Percentiles rank a stretch among this genome's conserved stretches.
These are phyloP conservation scores for Inga leiocalycina DNA, from an alignment of 306 rosid species.

Conservation along the genomic window DNA sequence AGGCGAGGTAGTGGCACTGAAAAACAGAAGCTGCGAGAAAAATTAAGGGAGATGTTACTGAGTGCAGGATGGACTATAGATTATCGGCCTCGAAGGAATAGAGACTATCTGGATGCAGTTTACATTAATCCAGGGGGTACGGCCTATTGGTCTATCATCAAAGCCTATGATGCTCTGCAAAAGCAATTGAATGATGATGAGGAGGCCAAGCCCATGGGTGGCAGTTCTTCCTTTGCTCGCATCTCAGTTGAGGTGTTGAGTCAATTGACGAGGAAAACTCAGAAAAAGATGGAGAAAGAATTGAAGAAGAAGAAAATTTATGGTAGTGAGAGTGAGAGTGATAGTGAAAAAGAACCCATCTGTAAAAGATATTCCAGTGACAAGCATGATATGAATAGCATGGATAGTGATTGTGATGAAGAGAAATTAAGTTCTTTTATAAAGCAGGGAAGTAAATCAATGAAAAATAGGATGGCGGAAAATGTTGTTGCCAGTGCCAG, in stretches of 20 bases:
- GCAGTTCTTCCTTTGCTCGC: conserved; percentile 55
- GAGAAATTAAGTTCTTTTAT: conserved; percentile 79
- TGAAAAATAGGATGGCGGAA: conserved; percentile 59
- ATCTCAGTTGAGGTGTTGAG: conserved; percentile 74
- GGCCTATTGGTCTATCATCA: conserved; percentile 92
- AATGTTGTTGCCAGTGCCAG: conserved; percentile 47
- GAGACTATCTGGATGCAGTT: conserved; percentile 91
- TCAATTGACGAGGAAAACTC: conserved; percentile 87
- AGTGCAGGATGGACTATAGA: conserved; percentile 83
- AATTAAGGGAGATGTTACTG: conserved; percentile 74
- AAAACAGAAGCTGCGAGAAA: conserved; percentile 85
- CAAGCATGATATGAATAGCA: conserved; percentile 56
- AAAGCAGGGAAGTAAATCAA: conserved; percentile 72
- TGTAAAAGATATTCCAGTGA: conserved; percentile 42
- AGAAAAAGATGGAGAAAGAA: conserved; percentile 82
- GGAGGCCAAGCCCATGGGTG: conserved; percentile 51
- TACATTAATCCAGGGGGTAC: conserved; percentile 84
- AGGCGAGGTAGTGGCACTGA: conserved; percentile 88
- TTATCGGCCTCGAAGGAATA: conserved; percentile 89
- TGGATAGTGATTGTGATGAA: conserved; percentile 66
- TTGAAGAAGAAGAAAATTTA: conserved; percentile 63
- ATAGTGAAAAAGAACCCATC: conserved; percentile 45
- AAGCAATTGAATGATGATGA: conserved; percentile 67
- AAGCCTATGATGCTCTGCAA: conserved; percentile 90
- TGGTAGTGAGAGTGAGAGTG: conserved; percentile 60